Conservation (phyloP, 495 filamentous ascomycete genomes). For the Hyaloscypha variabilis region DNA sequence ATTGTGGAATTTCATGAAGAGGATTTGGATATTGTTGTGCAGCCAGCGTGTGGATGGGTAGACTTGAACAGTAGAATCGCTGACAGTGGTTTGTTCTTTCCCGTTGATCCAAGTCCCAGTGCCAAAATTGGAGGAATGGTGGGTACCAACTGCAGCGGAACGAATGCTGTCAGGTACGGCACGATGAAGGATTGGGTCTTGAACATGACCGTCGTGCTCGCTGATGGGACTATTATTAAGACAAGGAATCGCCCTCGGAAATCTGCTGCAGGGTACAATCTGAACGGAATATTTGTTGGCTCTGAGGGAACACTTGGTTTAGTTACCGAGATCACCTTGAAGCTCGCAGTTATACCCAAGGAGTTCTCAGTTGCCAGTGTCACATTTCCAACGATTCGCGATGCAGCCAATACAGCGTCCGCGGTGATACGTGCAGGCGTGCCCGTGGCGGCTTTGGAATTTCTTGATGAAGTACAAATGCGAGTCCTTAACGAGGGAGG, state of each 20-base stretch:
- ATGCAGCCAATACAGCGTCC: constrained; percentile 69
- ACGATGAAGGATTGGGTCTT: constrained; percentile 90
- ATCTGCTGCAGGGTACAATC: constrained; percentile 78
- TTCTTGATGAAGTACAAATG: constrained; percentile 84
- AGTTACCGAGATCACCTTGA: constrained; percentile 75
- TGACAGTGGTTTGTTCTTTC: constrained; percentile 77
- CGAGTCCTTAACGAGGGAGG: constrained; percentile 69
- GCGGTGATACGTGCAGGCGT: constrained; percentile 70
- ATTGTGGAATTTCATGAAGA: constrained; percentile 77
- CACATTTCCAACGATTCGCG: constrained; percentile 69
- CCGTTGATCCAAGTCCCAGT: constrained; percentile 50
- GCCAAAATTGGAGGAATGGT: constrained; percentile 75
- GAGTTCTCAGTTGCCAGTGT: constrained; percentile 75
- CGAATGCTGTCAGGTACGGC: constrained; percentile 78
- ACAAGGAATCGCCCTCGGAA: constrained; percentile 73
- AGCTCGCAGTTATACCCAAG: constrained; percentile 71
- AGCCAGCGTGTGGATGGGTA: constrained; percentile 87
- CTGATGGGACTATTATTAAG: constrained; percentile 78
- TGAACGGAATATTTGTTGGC: constrained; percentile 74
- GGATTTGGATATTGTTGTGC: constrained; percentile 90
- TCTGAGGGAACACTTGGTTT: constrained; percentile 78
- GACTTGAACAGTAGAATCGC: constrained; percentile 76
- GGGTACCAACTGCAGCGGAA: constrained; percentile 76
- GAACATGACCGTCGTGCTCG: constrained; percentile 76
- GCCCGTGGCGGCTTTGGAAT: constrained; percentile 75